Evolutionary conservation across 129 eudicot species (phyloP), one percentile per base, ranked within the genome.

Genomic region (Flaveria bidentis): DNA sequence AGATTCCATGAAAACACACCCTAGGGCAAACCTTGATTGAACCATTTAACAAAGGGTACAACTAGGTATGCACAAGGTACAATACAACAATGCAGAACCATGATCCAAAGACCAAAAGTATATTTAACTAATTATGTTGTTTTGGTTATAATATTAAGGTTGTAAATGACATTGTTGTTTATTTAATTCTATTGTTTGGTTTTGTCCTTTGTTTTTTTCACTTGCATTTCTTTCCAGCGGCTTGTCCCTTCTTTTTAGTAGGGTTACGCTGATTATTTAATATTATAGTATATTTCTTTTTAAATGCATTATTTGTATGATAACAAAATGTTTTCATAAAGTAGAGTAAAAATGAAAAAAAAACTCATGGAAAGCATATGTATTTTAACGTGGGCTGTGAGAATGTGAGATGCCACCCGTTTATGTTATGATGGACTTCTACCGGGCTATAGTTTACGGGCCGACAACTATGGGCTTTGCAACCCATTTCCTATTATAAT

Each of bases 181-280:
- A 50, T 64, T 39, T 50, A 45, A 53, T 50, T 67, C 67, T 67
- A 17, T 67, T 55, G 74, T 77, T 77, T 67, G 81, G 47, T 76
- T 76, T 52, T 76, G 17, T 76, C 12, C 45, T 41, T 67, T 66
- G 80, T 53, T 76, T 52, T 65, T 16, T 51, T 67, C 55, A 17
- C 6, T 77, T 55, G 68, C 53, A 14, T 52, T 53, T 67, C 30
- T 67, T 67, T 77, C 3, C 9, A 12, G 41, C 20, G 68, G 28
- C 22, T 67, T 67, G 68, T 76, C 17, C 26, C 60, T 39, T 15
- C 25, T 22, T 39, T 56, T 57, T 6, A 44, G 78, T 58, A 74
- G 46, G 41, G 57, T 14, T 18, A 56, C 10, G 10, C 17, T 30
- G 12, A 18, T 56, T 18, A 56, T 56, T 9, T 8, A 56, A 1